Evolutionary conservation across 2,329 filamentous ascomycete genomes (phyloP).

Genomic region (Fusarium tuaranense): DNA sequence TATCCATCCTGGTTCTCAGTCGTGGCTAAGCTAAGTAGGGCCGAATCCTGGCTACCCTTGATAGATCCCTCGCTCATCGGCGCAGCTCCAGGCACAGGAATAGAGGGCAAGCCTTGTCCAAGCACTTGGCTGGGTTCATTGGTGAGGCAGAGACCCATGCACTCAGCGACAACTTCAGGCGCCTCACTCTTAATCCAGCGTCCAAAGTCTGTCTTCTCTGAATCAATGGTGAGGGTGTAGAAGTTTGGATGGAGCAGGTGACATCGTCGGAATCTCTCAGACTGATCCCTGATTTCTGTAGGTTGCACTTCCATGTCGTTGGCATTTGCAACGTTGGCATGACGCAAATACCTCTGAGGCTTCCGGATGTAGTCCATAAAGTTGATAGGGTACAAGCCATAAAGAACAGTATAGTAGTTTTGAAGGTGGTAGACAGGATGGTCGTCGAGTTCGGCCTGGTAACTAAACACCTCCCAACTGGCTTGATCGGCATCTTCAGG

Average conservation of each 20-base stretch:
- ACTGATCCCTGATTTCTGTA: constrained; percentile 79
- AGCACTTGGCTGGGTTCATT: constrained; percentile 43
- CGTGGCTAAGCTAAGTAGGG: constrained; percentile 55
- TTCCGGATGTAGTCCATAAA: constrained; percentile 90
- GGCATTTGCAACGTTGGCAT: constrained; percentile 75
- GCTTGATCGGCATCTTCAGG: constrained; percentile 54
- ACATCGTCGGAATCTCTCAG: constrained; percentile 77
- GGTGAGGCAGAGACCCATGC: constrained; percentile 72
- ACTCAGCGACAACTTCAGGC: constrained; percentile 83
- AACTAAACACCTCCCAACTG: constrained; percentile 73
- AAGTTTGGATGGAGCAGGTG: constrained; percentile 89
- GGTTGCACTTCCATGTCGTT: constrained; percentile 84
- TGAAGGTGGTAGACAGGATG: constrained; percentile 74
- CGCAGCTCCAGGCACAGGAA: constrained; percentile 34
- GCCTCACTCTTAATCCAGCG: constrained; percentile 85
- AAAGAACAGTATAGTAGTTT: constrained; percentile 84
- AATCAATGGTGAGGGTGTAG: constrained; percentile 81
- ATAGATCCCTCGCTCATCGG: constrained; percentile 47
- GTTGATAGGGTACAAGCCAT: constrained; percentile 86
- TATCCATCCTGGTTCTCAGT: constrained; percentile 56
- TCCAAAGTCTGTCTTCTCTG: constrained; percentile 80
- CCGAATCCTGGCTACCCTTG: constrained; percentile 51
- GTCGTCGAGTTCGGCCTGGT: constrained; percentile 72
- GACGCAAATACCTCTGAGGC: constrained; percentile 81
- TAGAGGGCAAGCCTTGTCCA: constrained; percentile 38